A percentile compares a stretch with the other conserved stretches of the same genome.
Conservation (phyloP, 2,329 filamentous ascomycete species). For the Bipolaris oryzae region DNA sequence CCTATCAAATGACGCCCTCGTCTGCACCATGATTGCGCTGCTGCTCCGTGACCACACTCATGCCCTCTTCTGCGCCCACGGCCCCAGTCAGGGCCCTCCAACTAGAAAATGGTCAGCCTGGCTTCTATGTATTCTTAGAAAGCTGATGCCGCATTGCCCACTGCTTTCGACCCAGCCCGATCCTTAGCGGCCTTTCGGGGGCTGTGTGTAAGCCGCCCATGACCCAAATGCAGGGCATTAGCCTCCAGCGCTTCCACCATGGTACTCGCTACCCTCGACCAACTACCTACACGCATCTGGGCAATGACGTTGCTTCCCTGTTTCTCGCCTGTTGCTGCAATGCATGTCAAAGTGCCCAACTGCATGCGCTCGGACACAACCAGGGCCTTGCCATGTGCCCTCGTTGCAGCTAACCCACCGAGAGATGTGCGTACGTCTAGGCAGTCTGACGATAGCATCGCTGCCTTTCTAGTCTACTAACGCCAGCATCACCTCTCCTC, state of each 20-base stretch:
- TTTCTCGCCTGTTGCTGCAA: slow-evolving; percentile 1
- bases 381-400: slow-evolving; percentile 7
- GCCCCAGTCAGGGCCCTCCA: slow-evolving; percentile 8
- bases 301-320: slow-evolving; percentile 1
- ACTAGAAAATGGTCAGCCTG: slow-evolving; percentile 20
- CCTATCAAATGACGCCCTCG: background rate
- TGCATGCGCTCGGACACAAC: slow-evolving; percentile 1
- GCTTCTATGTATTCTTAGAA: slow-evolving; percentile 45
- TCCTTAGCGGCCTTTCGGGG: slow-evolving; percentile 35
- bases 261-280: slow-evolving; percentile 18
- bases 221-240: slow-evolving; percentile 32
- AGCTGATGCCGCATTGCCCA: slow-evolving; percentile 42
- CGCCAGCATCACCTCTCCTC: background rate
- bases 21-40: background rate
- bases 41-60: background rate
- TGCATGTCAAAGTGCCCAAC: slow-evolving; percentile 2
- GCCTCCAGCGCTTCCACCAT: slow-evolving; percentile 22
- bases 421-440: background rate
- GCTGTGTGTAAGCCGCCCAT: slow-evolving; percentile 43
- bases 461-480: background rate
- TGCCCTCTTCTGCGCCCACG: slow-evolving; percentile 16
- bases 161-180: slow-evolving; percentile 30
- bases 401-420: background rate
- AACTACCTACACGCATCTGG: background rate
- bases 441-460: slow-evolving; percentile 9